phyloP scores from a whole-genome alignment of 2,329 filamentous ascomycete genomes.

The Pestalotiopsis sp. region DNA sequence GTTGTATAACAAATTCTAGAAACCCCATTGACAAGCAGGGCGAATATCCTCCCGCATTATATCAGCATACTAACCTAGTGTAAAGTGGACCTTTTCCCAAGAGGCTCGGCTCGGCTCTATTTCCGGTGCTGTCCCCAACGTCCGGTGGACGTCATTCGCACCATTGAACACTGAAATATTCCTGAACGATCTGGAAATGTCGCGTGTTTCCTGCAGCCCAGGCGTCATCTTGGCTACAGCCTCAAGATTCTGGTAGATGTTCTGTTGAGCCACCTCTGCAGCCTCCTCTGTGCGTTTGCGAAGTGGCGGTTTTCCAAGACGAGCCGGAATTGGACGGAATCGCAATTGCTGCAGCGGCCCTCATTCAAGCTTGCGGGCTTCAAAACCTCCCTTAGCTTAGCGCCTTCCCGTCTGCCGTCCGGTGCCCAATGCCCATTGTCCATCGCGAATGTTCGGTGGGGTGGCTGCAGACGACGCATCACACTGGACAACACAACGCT shows the following conservation, averaged over 20 bases:
- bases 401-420: neutral
- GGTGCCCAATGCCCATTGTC: neutral
- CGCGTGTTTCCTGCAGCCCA: neutral
- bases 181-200: neutral
- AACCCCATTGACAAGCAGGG: neutral
- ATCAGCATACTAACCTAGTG: neutral
- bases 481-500: neutral
- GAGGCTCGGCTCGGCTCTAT: neutral
- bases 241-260: too few species aligned
- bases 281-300: neutral
- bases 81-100: neutral
- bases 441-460: neutral
- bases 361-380: too few species aligned
- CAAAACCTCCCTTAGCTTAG: neutral
- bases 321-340: neutral
- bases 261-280: too few species aligned
- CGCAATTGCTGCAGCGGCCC: neutral
- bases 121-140: neutral
- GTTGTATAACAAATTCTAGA: neutral
- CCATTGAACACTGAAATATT: neutral
- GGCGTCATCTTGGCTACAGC: neutral
- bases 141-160: neutral
- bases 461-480: neutral
- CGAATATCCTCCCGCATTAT: conserved; percentile 7
- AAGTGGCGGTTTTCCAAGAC: neutral